Conservation (phyloP, 257 asterid species). For the Lycium ferocissimum region DNA sequence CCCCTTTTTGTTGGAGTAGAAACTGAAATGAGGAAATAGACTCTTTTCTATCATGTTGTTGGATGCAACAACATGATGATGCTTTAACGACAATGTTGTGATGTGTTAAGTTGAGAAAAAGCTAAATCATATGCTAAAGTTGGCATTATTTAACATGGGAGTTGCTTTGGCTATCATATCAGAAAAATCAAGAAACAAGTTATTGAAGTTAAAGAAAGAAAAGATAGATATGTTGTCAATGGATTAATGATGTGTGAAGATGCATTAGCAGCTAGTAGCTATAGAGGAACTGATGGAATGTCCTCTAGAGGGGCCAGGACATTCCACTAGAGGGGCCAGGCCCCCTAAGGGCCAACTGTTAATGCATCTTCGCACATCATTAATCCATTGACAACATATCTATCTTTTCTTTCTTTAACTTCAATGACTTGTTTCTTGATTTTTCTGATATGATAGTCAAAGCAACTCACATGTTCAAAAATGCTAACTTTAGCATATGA, state of each 20-base stretch:
- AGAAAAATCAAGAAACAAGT: conserved; percentile 18
- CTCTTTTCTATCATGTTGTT: too few relatives aligned
- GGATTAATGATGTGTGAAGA: conserved; percentile 23
- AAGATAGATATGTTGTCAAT: conserved; percentile 4
- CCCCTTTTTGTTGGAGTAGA: too few relatives aligned
- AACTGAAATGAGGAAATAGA: too few relatives aligned
- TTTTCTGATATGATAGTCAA: background rate
- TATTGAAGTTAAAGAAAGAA: conserved; percentile 24
- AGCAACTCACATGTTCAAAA: too few relatives aligned
- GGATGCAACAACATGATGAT: too few relatives aligned
- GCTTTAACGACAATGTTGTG: too few relatives aligned
- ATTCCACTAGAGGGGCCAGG: too few relatives aligned
- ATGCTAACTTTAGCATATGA: too few relatives aligned
- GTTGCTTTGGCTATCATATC: background rate
- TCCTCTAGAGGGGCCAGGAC: conserved; percentile 28
- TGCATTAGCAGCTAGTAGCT: conserved; percentile 16
- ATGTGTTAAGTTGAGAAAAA: too few relatives aligned
- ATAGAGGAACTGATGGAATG: conserved; percentile 14
- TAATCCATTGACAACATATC: background rate
- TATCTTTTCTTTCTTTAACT: conserved; percentile 25
- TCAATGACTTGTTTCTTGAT: conserved; percentile 25
- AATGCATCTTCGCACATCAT: conserved; percentile 24
- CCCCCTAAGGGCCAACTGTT: too few relatives aligned
- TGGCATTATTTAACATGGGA: too few relatives aligned
- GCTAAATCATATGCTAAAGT: too few relatives aligned